Evolutionary conservation across 495 filamentous ascomycete species (phyloP).

Genomic region (Daldinia childiae): DNA sequence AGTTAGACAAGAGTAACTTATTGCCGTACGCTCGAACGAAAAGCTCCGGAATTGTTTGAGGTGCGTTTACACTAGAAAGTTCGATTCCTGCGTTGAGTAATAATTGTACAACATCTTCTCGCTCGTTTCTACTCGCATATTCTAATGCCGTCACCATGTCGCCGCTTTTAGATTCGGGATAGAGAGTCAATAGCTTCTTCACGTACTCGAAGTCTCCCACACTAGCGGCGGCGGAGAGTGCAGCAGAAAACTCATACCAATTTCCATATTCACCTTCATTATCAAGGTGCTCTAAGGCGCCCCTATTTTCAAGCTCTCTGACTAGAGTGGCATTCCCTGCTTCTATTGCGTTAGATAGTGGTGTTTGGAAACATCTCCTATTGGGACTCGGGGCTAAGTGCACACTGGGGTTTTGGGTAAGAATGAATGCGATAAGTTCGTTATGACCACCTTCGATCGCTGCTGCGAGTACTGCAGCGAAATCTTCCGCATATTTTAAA

Average conservation of each 20-base stretch:
- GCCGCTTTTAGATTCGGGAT: not conserved
- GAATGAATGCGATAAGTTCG: constrained; percentile 18
- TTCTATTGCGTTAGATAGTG: constrained; percentile 17
- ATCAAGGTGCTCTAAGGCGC: constrained; percentile 13
- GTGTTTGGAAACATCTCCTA: too few species aligned
- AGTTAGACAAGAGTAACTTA: not conserved
- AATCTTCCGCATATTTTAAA: not conserved
- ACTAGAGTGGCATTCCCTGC: not conserved
- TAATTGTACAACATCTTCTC: not conserved
- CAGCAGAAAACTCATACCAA: not conserved
- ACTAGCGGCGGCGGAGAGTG: constrained; percentile 9
- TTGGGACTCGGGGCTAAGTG: too few species aligned
- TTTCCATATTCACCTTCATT: not conserved
- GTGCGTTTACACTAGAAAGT: too few species aligned
- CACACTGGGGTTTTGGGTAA: constrained; percentile 14
- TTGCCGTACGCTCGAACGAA: not conserved
- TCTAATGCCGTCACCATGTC: not conserved
- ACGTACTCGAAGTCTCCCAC: constrained; percentile 16
- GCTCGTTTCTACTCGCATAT: not conserved
- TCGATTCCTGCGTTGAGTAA: not conserved
- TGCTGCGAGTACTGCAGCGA: constrained; percentile 12
- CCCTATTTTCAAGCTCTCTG: constrained; percentile 11
- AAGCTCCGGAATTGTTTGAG: too few species aligned
- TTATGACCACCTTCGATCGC: constrained; percentile 15
- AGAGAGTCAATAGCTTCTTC: constrained; percentile 3